Percentiles rank a stretch among this genome's conserved stretches.
These are phyloP conservation scores for Aegilops bicornis DNA, from an alignment of 176 grass and related monocot species.

Conservation along the genomic window DNA sequence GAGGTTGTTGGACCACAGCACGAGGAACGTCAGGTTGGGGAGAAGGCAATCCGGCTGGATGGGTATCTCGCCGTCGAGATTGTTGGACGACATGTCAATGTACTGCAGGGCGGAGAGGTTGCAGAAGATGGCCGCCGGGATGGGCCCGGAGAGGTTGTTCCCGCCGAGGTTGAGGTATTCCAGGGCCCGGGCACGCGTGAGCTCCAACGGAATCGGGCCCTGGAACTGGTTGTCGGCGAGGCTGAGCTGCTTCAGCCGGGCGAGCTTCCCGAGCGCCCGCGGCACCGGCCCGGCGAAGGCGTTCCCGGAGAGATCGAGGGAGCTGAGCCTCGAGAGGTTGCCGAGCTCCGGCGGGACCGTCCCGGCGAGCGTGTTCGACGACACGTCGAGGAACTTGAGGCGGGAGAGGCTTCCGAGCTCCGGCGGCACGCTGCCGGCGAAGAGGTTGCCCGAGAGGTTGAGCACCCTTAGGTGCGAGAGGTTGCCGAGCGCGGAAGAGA, in stretches of 20 bases:
- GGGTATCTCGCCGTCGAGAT: constrained; percentile 59
- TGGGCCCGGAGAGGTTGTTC: constrained; percentile 57
- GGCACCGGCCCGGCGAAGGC: constrained; percentile 51
- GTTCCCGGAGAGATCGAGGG: constrained; percentile 72
- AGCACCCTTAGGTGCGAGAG: constrained; percentile 71
- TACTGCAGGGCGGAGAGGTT: constrained; percentile 76
- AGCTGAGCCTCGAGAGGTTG: constrained; percentile 39
- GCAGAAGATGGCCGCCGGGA: constrained; percentile 70
- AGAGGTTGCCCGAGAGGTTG: constrained; percentile 45
- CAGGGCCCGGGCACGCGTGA: constrained; percentile 41
- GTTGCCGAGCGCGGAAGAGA: constrained; percentile 51
- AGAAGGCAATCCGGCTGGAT: constrained; percentile 45
- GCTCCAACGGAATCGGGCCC: constrained; percentile 53
- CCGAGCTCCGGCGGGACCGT: constrained; percentile 32
- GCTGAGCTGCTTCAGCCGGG: constrained; percentile 55
- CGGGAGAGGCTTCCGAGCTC: constrained; percentile 32
- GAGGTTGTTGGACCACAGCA: constrained; percentile 85
- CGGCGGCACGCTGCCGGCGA: constrained; percentile 36
- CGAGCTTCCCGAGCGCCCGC: constrained; percentile 49
- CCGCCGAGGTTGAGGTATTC: constrained; percentile 65
- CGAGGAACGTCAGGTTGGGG: constrained; percentile 62
- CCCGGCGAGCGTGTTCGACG: constrained; percentile 18
- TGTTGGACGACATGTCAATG: constrained; percentile 71
- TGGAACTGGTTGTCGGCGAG: constrained; percentile 48
- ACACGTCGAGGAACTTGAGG: constrained; percentile 37